Evolutionary conservation across 345 rosid genomes (phyloP).

Genomic region (Syzygium oleosum): DNA sequence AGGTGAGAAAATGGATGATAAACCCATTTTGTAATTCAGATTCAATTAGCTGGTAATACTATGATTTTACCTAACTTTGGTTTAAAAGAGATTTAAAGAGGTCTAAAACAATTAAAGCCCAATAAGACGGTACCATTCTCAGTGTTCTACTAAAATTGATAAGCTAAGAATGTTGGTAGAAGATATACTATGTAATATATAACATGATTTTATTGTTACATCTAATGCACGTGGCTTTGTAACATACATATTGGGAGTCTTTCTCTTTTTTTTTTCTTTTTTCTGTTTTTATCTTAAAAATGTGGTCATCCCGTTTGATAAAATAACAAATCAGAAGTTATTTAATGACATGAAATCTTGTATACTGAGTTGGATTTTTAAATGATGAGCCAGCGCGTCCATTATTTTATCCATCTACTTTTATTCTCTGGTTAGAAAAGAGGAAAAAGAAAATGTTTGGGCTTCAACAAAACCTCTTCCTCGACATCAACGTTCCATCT

Average conservation of each 20-base stretch:
- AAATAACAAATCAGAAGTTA: background rate
- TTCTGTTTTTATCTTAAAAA: background rate
- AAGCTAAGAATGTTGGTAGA: background rate
- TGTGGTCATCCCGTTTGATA: background rate
- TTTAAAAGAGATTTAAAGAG: background rate
- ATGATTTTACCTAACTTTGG: background rate
- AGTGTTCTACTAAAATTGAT: background rate
- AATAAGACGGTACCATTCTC: background rate
- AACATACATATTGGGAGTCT: background rate
- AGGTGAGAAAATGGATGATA: background rate
- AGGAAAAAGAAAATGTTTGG: background rate
- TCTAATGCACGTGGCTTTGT: background rate
- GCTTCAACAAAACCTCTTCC: background rate
- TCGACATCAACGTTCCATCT: background rate
- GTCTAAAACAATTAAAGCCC: background rate
- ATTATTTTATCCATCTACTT: background rate
- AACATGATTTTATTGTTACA: background rate
- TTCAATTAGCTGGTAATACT: background rate
- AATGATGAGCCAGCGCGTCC: background rate
- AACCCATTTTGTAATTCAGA: background rate
- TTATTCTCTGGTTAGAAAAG: too few species aligned
- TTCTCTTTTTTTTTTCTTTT: background rate
- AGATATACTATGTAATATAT: background rate
- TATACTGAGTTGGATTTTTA: background rate
- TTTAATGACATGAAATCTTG: background rate